Base-by-base conservation (phyloP, 1,139 yeast genomes). In the Kodamaea plutei region DNA sequence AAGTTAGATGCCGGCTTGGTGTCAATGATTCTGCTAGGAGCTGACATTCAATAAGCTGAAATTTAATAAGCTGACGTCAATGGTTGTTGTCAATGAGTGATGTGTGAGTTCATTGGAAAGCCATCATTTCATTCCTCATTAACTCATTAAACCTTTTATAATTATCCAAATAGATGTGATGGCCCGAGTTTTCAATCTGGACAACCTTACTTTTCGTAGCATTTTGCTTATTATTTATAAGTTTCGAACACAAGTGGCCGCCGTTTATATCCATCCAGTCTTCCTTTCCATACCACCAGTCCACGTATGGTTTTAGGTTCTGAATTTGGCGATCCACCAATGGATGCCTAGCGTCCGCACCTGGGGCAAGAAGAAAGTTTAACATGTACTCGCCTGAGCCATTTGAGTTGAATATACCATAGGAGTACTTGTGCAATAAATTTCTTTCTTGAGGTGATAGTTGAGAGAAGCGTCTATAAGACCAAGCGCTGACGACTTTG, bases 371-470 rank as follows among this genome's bases (percentile, higher is more conserved):
- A 10, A 80, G 60, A 48, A 73, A 79, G 40, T 79, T 78, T 41
- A 83, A 58, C 73, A 81, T 73, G 50, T 83, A 83, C 52, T 83
- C 93, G 4, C 91, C 91, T 1, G 83, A 76, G 1, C 91, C 93
- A 3, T 66, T 72, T 15, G 78, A 73, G 46, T 77, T 81, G 54
- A 83, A 83, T 7, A 83, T 81, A 3, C 77, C 75, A 48, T 83
- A 83, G 0, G 85, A 64, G 47, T 83, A 83, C 43, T 65, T 66
- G 47, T 83, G 93, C 36, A 83, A 56, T 29, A 65, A 61, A 36
- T 71, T 79, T n/a, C 48, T 43, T 16, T 42, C 40, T 6, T 46
- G 45, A n/a, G 47, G 33, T 0, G 55, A 45, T 15, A 76, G 50
- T 21, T 73, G 69, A 15, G 80, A 72, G 51, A 81, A 80, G 32